Evolutionary conservation across 768 basidiomycete species (phyloP), one percentile per base, ranked within the genome.

Genomic region (Leucocoprinus leucothites): DNA sequence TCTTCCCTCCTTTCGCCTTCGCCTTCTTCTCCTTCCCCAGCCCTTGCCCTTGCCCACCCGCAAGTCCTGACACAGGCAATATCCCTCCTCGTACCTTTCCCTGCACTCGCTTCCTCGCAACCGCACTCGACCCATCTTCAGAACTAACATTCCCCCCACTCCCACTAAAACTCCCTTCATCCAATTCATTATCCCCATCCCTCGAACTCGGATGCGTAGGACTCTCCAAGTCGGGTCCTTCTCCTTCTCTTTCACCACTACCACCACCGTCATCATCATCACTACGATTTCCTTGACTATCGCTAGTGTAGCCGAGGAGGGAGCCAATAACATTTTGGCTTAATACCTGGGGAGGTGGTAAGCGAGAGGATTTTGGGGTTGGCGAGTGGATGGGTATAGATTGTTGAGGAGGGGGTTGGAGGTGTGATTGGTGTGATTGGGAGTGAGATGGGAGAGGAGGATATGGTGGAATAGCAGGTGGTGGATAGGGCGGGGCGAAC

Each of bases 321-420:
- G 79, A 74, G 1, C 81, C 81, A 35, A 89, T 82, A 36, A 89
- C 87, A 52, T 87, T 82, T 64, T 86, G 83, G 49, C 82, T 84
- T 43, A 91, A 78, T 18, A 89, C 77, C 64, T 89, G 86, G 0
- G 87, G 86, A 5, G 74, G 71, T 9, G 78, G 62, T 2, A 73
- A 75, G 1, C 73, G 71, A 3, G 74, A 73, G 2, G 80, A 80
- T 1, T 65, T 48, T 9, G 84, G 82, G 53, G 81, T 76, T 6
- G 82, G 83, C n/a, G 82, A 80, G 51, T 79, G 72, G 34, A 84
- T 43, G 3, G 40, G 54, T 28, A 56, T 48, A 16, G 9, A 58
- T 31, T 7, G 11, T 22, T 22, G 35, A 16, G 49, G 34, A 18
- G 35, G 50, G 24, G 62, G 55, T 52, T 55, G 31, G 6, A 31